These are phyloP conservation scores for Phlegmacium glaucopus DNA, from an alignment of 768 basidiomycete species.

Conservation along the genomic window DNA sequence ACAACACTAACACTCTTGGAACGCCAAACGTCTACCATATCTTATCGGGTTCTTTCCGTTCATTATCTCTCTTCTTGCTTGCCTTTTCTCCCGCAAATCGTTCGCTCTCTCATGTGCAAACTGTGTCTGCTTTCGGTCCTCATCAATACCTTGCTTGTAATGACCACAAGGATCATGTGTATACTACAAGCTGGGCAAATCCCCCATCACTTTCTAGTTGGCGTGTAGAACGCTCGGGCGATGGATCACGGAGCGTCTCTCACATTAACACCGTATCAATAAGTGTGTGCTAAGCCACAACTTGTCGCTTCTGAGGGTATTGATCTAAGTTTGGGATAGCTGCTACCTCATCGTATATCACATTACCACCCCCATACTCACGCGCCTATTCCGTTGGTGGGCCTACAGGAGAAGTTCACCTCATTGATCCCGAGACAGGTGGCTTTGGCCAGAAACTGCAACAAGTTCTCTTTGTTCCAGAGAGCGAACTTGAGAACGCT, in stretches of 20 bases:
- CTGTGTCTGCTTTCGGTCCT: constrained; percentile 43
- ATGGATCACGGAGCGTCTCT: constrained; percentile 24
- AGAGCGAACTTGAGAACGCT: constrained; percentile 36
- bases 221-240: constrained; percentile 28
- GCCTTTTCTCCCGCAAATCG: constrained; percentile 42
- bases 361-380: constrained; percentile 43
- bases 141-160: constrained; percentile 48
- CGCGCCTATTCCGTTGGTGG: constrained; percentile 50
- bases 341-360: constrained; percentile 53
- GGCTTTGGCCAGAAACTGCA: constrained; percentile 43
- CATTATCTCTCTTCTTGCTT: constrained; percentile 46
- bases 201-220: constrained; percentile 47
- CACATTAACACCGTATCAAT: constrained; percentile 45
- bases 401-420: constrained; percentile 47
- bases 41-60: constrained; percentile 49
- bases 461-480: constrained; percentile 43
- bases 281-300: constrained; percentile 26
- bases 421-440: constrained; percentile 30
- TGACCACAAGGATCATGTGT: constrained; percentile 32
- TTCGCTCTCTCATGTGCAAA: constrained; percentile 37
- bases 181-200: constrained; percentile 49
- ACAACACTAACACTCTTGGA: background rate
- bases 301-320: background rate
- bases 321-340: constrained; percentile 23
- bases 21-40: constrained; percentile 24